Evolutionary conservation across 2,329 filamentous ascomycete species (phyloP).

Genomic region (Cadophora sp.): DNA sequence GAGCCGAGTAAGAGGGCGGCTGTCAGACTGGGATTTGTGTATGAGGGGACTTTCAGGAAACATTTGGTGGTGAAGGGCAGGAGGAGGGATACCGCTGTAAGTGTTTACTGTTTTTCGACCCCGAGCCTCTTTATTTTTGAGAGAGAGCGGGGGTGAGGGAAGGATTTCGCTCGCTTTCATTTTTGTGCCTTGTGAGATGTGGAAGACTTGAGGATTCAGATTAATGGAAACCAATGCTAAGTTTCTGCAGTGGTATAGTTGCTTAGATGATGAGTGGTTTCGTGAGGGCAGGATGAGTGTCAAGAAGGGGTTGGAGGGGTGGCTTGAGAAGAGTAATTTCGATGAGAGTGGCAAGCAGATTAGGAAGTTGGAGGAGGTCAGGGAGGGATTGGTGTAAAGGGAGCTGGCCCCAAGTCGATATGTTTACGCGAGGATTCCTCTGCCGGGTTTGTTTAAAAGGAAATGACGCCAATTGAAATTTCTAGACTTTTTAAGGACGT

Average conservation of each 20-base stretch:
- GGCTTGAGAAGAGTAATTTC: constrained; percentile 43
- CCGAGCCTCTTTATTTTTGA: too few relatives aligned
- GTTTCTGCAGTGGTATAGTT: constrained; percentile 56
- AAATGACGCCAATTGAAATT: too few relatives aligned
- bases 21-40: constrained; percentile 61
- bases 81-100: constrained; percentile 58
- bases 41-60: constrained; percentile 66
- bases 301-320: constrained; percentile 55
- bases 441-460: too few relatives aligned
- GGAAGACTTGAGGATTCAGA: too few relatives aligned
- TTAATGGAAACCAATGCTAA: neutral
- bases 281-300: constrained; percentile 60
- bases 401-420: neutral
- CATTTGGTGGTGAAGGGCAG: constrained; percentile 65
- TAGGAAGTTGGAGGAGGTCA: constrained; percentile 48
- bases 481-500: too few relatives aligned
- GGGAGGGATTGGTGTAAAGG: constrained; percentile 27
- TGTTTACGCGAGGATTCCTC: too few relatives aligned
- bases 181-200: neutral
- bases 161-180: too few relatives aligned
- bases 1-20: constrained; percentile 60
- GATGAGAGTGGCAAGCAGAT: constrained; percentile 59
- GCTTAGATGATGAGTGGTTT: constrained; percentile 67
- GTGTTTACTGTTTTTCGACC: neutral
- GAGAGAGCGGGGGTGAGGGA: too few relatives aligned